Base-by-base conservation (phyloP, 257 asterid genomes). In the Forsythia viridissima region DNA sequence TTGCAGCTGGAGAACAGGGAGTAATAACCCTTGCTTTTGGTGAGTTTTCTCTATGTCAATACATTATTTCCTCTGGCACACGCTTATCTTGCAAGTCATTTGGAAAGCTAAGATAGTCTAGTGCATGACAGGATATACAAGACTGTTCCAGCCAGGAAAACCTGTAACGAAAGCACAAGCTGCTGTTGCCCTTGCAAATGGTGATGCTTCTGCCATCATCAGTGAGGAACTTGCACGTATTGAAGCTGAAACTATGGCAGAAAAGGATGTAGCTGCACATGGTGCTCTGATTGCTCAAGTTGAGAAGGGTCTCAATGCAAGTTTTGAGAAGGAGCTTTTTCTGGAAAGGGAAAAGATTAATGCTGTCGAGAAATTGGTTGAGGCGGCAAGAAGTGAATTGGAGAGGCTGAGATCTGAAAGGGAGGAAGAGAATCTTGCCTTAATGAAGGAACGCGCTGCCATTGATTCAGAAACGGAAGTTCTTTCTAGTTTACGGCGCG, bases 91-190 rank as follows among this genome's bases (percentile, higher is more conserved):
- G 34, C 34, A 30, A 30, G 34, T 30, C 34, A 30, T 30, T 30
- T 30, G 34, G 34, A 30, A 30, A 30, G 34, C 34, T 30, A 63
- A 71, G 34, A n/a, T 57, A 40, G 63, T 41, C 73, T 71, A 66
- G 37, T 80, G 13, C 68, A 55, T 71, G 78, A 75, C 87, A 96
- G 99, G 99, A 74, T 96, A 92, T 82, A 96, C 99, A 74, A 89
- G 99, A 83, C 91, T 93, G 73, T 96, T 96, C 92, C 99, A 96
- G 88, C 98, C 99, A 61, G 91, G 86, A 73, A 96, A 96, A 80
- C 99, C 99, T 30, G 98, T 96, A 79, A 96, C 98, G 55, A 96
- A 92, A 77, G 97, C 99, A 74, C 99, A 96, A 87, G 97, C 99
- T 72, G 99, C 97, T 69, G 87, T 93, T 80, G 96, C 97, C 66